These are phyloP conservation scores for Phytopythium montanum DNA, from an alignment of 352 stramenopile genomes.

Conservation along the genomic window DNA sequence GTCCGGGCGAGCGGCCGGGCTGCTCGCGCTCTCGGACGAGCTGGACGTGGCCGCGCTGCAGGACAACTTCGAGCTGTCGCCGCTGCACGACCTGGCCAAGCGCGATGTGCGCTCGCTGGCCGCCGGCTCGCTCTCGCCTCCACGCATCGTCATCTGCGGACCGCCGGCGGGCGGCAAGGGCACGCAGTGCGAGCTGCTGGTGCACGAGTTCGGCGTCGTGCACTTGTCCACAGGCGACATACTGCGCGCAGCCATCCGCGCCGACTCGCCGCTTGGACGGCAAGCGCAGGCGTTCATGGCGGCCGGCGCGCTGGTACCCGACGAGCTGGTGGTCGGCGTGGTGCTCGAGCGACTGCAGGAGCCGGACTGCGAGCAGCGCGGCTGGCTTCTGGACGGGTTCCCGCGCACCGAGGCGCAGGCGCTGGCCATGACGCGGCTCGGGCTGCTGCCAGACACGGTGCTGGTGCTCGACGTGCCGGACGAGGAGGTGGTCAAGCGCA, in stretches of 20 bases:
- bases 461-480: slow-evolving; percentile 94
- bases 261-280: slow-evolving; percentile 38
- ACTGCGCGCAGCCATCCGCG: slow-evolving; percentile 83
- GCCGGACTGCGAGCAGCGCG: slow-evolving; percentile 73
- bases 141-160: slow-evolving; percentile 84
- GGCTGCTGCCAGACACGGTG: slow-evolving; percentile 88
- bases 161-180: slow-evolving; percentile 92
- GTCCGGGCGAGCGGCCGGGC: slow-evolving; percentile 53
- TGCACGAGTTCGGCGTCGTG: slow-evolving; percentile 83
- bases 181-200: slow-evolving; percentile 92
- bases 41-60: slow-evolving; percentile 82
- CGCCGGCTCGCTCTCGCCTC: slow-evolving; percentile 29
- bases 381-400: slow-evolving; percentile 94
- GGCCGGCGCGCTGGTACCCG: slow-evolving; percentile 83
- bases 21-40: slow-evolving; percentile 82
- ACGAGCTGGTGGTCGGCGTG: slow-evolving; percentile 90
- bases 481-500: slow-evolving; percentile 93
- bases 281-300: slow-evolving; percentile 91
- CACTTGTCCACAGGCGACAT: slow-evolving; percentile 94
- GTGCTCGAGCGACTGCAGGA: slow-evolving; percentile 71
- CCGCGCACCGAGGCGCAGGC: slow-evolving; percentile 86
- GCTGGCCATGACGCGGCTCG: slow-evolving; percentile 70
- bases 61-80: slow-evolving; percentile 76
- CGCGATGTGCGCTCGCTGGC: slow-evolving; percentile 13
- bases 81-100: slow-evolving; percentile 76